phyloP scores from a whole-genome alignment of 2,329 filamentous ascomycete genomes.

The Westerdykella sp. region DNA sequence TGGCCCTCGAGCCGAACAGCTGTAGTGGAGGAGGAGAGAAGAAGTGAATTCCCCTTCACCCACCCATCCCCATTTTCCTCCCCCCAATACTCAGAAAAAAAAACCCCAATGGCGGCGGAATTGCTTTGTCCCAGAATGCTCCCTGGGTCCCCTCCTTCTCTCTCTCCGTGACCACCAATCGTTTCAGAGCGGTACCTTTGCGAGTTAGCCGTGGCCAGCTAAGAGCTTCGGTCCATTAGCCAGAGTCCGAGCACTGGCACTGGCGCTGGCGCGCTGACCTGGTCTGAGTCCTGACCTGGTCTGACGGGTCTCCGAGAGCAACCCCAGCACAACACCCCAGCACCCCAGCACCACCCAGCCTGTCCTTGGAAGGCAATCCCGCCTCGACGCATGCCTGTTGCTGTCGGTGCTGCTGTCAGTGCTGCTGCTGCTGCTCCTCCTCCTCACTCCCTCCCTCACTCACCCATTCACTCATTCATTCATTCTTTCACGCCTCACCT shows the following conservation, averaged over 20 bases:
- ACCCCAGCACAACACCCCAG: no score
- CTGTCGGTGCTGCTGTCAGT: constrained; percentile 25
- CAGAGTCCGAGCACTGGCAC: background rate
- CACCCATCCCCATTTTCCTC: no score
- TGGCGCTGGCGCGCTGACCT: constrained; percentile 37
- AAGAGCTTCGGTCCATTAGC: constrained; percentile 23
- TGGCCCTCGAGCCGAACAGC: no score
- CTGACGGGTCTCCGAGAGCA: constrained; percentile 26
- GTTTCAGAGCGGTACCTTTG: constrained; percentile 36
- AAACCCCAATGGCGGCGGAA: no score
- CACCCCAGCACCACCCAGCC: no score
- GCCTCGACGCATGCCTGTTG: constrained; percentile 9
- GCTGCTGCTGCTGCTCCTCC: constrained; percentile 18
- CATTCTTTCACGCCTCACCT: background rate
- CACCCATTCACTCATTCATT: background rate
- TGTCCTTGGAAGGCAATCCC: constrained; percentile 2
- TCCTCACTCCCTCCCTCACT: constrained; percentile 1
- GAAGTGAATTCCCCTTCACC: no score
- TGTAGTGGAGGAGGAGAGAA: no score
- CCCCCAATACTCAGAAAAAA: no score
- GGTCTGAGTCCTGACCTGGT: constrained; percentile 29
- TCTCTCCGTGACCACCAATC: constrained; percentile 35
- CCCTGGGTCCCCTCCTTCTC: constrained; percentile 15
- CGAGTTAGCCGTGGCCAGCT: constrained; percentile 24
- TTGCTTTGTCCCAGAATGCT: no score